These are phyloP conservation scores for Hordeum pubiflorum DNA, from an alignment of 202 grass and related monocot genomes.

Conservation along the genomic window DNA sequence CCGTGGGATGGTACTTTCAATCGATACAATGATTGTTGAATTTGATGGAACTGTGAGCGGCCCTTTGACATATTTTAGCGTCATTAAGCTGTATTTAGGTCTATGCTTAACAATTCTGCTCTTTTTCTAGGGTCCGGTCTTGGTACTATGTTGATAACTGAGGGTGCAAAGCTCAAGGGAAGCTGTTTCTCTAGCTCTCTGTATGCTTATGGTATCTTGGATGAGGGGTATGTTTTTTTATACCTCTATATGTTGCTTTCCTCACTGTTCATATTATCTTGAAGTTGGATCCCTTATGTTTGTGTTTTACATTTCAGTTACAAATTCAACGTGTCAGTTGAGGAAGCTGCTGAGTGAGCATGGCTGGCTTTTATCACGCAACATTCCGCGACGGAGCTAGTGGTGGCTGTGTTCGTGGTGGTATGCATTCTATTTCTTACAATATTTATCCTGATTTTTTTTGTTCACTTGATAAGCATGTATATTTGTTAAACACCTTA, in stretches of 20 bases:
- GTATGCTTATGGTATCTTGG: conserved; percentile 87
- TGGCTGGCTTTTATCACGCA: conserved; percentile 71
- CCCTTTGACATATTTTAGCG: background rate
- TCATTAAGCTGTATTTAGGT: background rate
- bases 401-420: conserved; percentile 69
- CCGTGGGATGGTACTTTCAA: conserved; percentile 69
- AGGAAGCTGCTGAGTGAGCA: conserved; percentile 70
- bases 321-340: conserved; percentile 57
- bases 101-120: background rate
- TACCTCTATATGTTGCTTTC: conserved; percentile 1
- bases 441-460: background rate
- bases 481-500: no score
- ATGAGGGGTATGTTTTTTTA: conserved; percentile 51
- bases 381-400: conserved; percentile 87
- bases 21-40: conserved; percentile 94
- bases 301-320: conserved; percentile 50
- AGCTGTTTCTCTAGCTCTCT: conserved; percentile 77
- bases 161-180: conserved; percentile 83
- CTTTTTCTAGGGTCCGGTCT: conserved; percentile 62
- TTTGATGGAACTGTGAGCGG: conserved; percentile 73
- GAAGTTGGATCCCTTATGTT: background rate
- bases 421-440: conserved; percentile 36
- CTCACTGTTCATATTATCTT: background rate
- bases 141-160: conserved; percentile 91
- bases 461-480: no score